A percentile compares a stretch with the other conserved stretches of the same genome.
Evolutionary conservation across 2,329 filamentous ascomycete species (phyloP).

Genomic region (Talaromyces sp.): DNA sequence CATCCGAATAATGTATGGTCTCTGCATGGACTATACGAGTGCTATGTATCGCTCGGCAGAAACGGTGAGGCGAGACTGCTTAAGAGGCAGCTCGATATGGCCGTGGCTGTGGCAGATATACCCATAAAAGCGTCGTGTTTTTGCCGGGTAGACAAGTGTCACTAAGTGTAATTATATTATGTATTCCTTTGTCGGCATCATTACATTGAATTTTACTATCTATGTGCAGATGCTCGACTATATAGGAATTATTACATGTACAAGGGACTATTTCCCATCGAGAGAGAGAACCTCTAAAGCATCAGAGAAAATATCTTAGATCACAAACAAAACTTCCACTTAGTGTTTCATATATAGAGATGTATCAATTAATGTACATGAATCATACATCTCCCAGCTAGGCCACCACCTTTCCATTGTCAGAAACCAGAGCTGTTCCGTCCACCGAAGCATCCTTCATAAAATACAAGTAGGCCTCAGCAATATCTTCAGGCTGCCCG

Average conservation of each 20-base stretch:
- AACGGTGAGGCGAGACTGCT: slow-evolving; percentile 41
- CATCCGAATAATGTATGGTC: slow-evolving; percentile 71
- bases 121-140: slow-evolving; percentile 53
- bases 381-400: background rate
- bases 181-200: background rate
- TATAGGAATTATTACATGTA: too few species aligned
- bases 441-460: slow-evolving; percentile 29
- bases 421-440: slow-evolving; percentile 41
- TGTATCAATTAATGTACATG: background rate
- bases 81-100: slow-evolving; percentile 44
- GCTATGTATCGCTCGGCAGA: slow-evolving; percentile 51
- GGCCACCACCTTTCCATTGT: slow-evolving; percentile 20
- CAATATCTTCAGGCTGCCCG: slow-evolving; percentile 38
- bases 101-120: slow-evolving; percentile 55
- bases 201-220: background rate
- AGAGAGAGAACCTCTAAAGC: too few species aligned
- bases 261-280: too few species aligned
- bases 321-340: too few species aligned
- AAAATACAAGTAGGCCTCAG: slow-evolving; percentile 46
- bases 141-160: slow-evolving; percentile 30
- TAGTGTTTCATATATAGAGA: too few species aligned
- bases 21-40: slow-evolving; percentile 65
- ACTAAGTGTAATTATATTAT: background rate
- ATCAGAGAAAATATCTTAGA: too few species aligned
- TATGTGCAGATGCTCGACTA: background rate